A percentile compares a stretch with the other conserved stretches of the same genome.
These are phyloP conservation scores for Colletotrichum nymphaeae DNA, from an alignment of 2,329 filamentous ascomycete genomes.

Conservation along the genomic window DNA sequence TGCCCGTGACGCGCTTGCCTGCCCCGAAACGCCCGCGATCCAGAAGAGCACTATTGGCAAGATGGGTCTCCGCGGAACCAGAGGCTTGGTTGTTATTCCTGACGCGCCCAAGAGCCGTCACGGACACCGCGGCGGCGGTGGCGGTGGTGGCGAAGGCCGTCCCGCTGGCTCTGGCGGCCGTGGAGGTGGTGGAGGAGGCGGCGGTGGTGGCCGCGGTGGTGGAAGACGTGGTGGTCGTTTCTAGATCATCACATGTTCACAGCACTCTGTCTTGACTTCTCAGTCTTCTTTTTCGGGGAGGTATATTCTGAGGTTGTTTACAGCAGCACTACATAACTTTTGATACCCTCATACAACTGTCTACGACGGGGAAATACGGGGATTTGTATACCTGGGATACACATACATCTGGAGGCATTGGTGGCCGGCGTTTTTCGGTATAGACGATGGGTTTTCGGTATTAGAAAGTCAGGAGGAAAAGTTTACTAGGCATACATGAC, in stretches of 20 bases:
- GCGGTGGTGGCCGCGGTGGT: slow-evolving; percentile 14
- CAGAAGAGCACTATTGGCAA: slow-evolving; percentile 61
- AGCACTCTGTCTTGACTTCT: neutral
- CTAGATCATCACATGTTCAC: neutral
- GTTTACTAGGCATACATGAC: neutral
- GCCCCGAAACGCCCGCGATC: slow-evolving; percentile 59
- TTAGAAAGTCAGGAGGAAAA: neutral
- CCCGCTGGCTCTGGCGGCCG: slow-evolving; percentile 20
- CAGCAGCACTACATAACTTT: neutral
- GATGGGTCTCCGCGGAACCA: slow-evolving; percentile 67
- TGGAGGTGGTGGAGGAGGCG: slow-evolving; percentile 10
- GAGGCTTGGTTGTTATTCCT: slow-evolving; percentile 59
- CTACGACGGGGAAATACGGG: slow-evolving; percentile 7
- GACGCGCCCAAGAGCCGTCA: slow-evolving; percentile 49
- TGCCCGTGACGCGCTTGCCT: slow-evolving; percentile 59
- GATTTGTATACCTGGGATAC: neutral
- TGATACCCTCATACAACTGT: slow-evolving; percentile 17
- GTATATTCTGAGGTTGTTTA: slow-evolving; percentile 15
- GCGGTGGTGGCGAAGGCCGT: slow-evolving; percentile 32
- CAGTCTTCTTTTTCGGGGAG: neutral
- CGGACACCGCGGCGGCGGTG: slow-evolving; percentile 39
- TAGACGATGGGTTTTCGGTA: neutral
- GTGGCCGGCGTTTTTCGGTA: slow-evolving; percentile 6
- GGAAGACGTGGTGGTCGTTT: slow-evolving; percentile 26
- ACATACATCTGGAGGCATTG: neutral